Conservation (phyloP, 345 rosid genomes). For the Populus tremula region DNA sequence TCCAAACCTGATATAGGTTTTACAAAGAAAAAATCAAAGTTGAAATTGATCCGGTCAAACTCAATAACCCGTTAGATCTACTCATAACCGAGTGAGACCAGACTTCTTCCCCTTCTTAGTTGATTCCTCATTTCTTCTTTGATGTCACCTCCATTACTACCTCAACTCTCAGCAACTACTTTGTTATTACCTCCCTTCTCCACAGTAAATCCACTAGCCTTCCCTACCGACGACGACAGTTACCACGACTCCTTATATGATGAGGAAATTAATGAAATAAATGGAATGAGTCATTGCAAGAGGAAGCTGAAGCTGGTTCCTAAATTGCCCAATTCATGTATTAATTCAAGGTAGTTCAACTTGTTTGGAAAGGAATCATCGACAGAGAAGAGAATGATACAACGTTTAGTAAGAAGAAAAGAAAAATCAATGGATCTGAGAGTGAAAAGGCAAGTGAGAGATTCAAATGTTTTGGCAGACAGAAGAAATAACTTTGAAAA, state of each 20-base stretch:
- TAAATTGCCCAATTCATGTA: conserved; percentile 15
- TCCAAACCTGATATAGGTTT: fast-evolving
- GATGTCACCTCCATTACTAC: fast-evolving
- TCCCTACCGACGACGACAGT: neutral
- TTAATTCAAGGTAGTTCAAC: conserved; percentile 19
- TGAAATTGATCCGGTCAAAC: too few species aligned
- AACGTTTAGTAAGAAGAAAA: conserved; percentile 29
- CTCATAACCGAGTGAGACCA: fast-evolving
- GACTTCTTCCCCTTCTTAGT: too few species aligned
- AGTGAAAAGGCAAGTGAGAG: conserved; percentile 32
- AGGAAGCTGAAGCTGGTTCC: conserved; percentile 19
- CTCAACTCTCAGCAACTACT: too few species aligned
- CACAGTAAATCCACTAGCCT: too few species aligned
- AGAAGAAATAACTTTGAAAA: conserved; percentile 24
- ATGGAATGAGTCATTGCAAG: conserved; percentile 5
- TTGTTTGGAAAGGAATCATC: conserved; percentile 28
- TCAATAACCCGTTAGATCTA: too few species aligned
- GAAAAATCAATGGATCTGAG: conserved; percentile 47
- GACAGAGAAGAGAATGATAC: conserved; percentile 23
- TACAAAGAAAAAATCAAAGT: too few species aligned
- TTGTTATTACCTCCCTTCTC: too few species aligned
- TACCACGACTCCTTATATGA: neutral
- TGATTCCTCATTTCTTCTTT: too few species aligned
- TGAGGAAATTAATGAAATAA: neutral
- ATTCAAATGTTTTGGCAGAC: neutral